Percentiles rank a stretch among this genome's conserved stretches.
These are phyloP conservation scores for Calophaca sinica DNA, from an alignment of 306 rosid genomes.

Conservation along the genomic window DNA sequence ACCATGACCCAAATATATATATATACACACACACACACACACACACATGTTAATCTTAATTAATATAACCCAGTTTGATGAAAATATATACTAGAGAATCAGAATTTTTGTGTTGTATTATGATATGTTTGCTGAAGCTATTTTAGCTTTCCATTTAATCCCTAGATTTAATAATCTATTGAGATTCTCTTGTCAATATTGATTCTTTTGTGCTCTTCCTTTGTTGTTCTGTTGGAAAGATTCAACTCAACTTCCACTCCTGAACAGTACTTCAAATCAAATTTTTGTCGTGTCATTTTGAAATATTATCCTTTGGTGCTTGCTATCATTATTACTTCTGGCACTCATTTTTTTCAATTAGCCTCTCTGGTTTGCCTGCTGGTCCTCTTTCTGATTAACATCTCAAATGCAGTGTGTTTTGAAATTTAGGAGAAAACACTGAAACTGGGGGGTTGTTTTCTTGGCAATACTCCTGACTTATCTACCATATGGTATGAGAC, in stretches of 20 bases:
- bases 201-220: too few relatives aligned
- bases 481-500: conserved; percentile 82
- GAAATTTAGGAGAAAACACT: conserved; percentile 90
- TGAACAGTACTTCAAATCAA: neutral
- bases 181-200: neutral
- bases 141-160: neutral
- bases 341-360: conserved; percentile 3
- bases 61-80: neutral
- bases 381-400: conserved; percentile 29
- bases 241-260: neutral
- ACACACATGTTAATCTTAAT: neutral
- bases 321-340: conserved; percentile 1
- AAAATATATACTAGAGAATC: neutral
- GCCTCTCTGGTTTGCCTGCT: conserved; percentile 11
- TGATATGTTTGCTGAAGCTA: neutral
- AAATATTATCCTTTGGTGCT: conserved; percentile 20
- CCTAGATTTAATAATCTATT: neutral
- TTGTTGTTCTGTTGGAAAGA: neutral
- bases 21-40: too few relatives aligned
- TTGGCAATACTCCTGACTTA: conserved; percentile 94
- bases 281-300: conserved; percentile 25
- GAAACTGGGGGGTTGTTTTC: conserved; percentile 93
- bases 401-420: conserved; percentile 70
- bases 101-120: neutral
- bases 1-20: neutral